phyloP scores from a whole-genome alignment of 352 stramenopile species.

The Globisporangium nunn region DNA sequence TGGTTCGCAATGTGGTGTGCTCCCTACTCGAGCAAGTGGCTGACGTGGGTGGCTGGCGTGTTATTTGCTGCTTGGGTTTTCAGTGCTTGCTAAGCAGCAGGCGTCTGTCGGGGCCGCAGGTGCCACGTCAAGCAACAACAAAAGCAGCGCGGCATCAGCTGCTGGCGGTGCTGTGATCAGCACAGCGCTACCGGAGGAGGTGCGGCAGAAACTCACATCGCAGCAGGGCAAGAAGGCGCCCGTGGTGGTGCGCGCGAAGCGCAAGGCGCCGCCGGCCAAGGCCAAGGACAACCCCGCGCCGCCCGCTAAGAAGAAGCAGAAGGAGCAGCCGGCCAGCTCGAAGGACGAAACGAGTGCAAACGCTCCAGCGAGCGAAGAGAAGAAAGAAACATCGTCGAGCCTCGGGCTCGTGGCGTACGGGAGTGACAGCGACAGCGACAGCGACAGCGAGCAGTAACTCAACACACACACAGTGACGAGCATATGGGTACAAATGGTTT shows the following conservation, averaged over 20 bases:
- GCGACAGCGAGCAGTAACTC: constrained; percentile 28
- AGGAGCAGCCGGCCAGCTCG: not conserved
- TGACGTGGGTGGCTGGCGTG: not conserved
- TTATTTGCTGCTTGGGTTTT: not conserved
- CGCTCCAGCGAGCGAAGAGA: constrained; percentile 9
- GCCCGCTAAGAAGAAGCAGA: constrained; percentile 15
- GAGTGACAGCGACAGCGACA: constrained; percentile 65
- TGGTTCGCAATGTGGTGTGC: no score
- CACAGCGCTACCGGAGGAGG: not conserved
- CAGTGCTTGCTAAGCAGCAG: constrained; percentile 53
- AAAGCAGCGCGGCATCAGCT: not conserved
- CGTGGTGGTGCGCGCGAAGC: constrained; percentile 50
- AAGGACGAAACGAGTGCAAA: not conserved
- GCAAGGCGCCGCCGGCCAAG: constrained; percentile 21
- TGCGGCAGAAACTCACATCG: constrained; percentile 16
- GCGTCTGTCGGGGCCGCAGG: not conserved
- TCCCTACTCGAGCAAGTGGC: no score
- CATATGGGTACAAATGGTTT: not conserved
- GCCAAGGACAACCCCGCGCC: constrained; percentile 2
- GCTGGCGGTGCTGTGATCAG: not conserved
- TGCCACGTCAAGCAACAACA: not conserved
- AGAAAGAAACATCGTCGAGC: constrained; percentile 7
- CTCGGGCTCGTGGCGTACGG: constrained; percentile 55
- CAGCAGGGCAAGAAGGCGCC: constrained; percentile 21
- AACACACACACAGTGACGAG: not conserved